Evolutionary conservation across 352 stramenopile species (phyloP), one percentile per base, ranked within the genome.

Genomic region (Phytophthora idaei): DNA sequence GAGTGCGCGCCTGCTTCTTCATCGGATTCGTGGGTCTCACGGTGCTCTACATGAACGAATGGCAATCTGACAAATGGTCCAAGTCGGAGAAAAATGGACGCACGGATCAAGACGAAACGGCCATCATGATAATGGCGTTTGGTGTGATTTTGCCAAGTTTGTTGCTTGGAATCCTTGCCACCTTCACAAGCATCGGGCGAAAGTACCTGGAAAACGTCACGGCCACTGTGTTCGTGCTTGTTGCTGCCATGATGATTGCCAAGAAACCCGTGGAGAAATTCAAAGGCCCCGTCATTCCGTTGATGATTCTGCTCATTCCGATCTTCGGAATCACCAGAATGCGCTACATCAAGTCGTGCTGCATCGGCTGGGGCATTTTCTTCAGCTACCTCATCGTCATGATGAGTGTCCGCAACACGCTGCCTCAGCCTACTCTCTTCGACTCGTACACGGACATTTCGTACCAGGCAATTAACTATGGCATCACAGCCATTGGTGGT

Each of bases 271-370:
- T 93, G 21, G 81, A 90, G 39, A 88, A 90, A 36, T 69, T 71
- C 39, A 87, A 78, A 42, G 83, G 83, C 1, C 83, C 85, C 12
- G 66, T 93, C 3, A 89, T 93, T 28, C 85, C 85, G 45, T 66
- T 93, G 67, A 68, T 93, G n/a, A 89, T 93, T 50, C 57, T 93
- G 29, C 57, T 93, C n/a, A 91, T 93, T 21, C 85, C 85, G 34
- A 89, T 93, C 61, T 93, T 90, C 48, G 85, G 85, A n/a, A 93
- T 93, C 66, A 93, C 85, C 29, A 62, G 85, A 49, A 93, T 93
- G 85, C 81, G 85, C 29, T 93, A 88, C 51, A 71, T 91, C 27
- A 87, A 88, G 62, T 89, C 80, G 54, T 92, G 83, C 51, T 69
- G 67, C 47, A 85, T 93, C 44, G 85, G 83, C 3, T 92, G 83